Conservation (phyloP, 1,284 basidiomycete genomes). For the Meripilus lineatus region DNA sequence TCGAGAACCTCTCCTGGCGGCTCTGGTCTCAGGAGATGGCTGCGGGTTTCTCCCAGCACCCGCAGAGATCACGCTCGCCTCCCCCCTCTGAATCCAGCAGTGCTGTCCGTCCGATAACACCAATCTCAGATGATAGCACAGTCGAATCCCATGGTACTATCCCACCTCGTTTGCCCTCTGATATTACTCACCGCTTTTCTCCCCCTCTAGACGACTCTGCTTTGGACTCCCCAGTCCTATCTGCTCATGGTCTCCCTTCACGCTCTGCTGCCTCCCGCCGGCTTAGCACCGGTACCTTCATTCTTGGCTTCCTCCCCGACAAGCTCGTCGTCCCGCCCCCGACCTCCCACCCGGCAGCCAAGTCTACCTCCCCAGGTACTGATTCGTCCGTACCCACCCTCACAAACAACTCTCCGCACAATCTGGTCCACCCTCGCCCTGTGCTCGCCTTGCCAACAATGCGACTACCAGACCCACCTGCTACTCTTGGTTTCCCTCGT, state of each 20-base stretch:
- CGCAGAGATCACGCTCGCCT: constrained; percentile 28
- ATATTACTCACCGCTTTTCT: constrained; percentile 6
- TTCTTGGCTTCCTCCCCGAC: constrained; percentile 50
- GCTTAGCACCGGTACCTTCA: constrained; percentile 49
- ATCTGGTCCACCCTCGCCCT: constrained; percentile 22
- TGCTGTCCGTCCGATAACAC: constrained; percentile 28
- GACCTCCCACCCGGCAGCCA: constrained; percentile 5
- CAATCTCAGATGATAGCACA: constrained; percentile 27
- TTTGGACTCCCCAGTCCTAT: constrained; percentile 9
- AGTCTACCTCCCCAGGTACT: constrained; percentile 8
- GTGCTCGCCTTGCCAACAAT: constrained; percentile 25
- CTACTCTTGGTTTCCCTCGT: constrained; percentile 32
- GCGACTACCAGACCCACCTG: constrained; percentile 25
- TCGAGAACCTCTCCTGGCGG: constrained; percentile 86
- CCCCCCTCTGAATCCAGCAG: constrained; percentile 20
- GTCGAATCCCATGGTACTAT: constrained; percentile 13
- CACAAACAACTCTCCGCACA: constrained; percentile 1
- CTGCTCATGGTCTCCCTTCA: constrained; percentile 1
- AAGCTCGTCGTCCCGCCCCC: constrained; percentile 24
- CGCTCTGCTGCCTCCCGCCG: constrained; percentile 15
- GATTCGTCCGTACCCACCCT: constrained; percentile 11
- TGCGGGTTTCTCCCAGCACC: constrained; percentile 27
- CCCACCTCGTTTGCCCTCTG: constrained; percentile 7
- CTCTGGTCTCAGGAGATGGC: constrained; percentile 72
- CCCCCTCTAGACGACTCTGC: constrained; percentile 8